phyloP scores from a whole-genome alignment of 495 filamentous ascomycete genomes.

The Hypomontagnella monticulosa region DNA sequence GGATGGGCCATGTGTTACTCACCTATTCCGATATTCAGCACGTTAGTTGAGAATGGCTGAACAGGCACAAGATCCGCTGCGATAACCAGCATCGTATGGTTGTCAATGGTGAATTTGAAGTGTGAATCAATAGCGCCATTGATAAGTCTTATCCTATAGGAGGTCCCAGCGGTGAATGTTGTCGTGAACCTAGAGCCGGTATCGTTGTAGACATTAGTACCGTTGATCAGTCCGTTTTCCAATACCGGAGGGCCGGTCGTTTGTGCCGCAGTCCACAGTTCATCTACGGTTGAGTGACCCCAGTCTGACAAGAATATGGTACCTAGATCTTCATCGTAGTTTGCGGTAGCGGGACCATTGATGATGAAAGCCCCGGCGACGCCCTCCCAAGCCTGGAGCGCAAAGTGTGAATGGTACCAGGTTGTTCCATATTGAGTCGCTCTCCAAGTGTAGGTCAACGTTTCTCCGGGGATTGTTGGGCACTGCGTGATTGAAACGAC shows the following conservation, averaged over 20 bases:
- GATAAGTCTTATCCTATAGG: slow-evolving; percentile 64
- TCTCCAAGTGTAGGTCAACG: slow-evolving; percentile 61
- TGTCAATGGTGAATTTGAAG: slow-evolving; percentile 61
- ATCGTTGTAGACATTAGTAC: slow-evolving; percentile 54
- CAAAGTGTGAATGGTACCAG: slow-evolving; percentile 73
- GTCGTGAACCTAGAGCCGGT: slow-evolving; percentile 52
- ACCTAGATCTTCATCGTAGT: slow-evolving; percentile 64
- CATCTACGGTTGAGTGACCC: slow-evolving; percentile 53
- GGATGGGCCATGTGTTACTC: not conserved
- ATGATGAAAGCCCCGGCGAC: slow-evolving; percentile 60
- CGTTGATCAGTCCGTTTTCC: slow-evolving; percentile 63
- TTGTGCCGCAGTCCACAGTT: slow-evolving; percentile 48
- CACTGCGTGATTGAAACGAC: slow-evolving; percentile 60
- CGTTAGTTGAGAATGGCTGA: slow-evolving; percentile 53
- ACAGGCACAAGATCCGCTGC: slow-evolving; percentile 60
- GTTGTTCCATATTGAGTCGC: slow-evolving; percentile 66
- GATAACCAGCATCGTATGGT: slow-evolving; percentile 61
- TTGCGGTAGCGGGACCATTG: slow-evolving; percentile 58
- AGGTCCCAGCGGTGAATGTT: slow-evolving; percentile 55
- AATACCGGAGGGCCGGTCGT: slow-evolving; percentile 51
- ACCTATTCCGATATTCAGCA: slow-evolving; percentile 67
- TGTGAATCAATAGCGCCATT: slow-evolving; percentile 62
- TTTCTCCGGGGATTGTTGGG: slow-evolving; percentile 57
- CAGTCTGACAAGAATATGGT: slow-evolving; percentile 61
- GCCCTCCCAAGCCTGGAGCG: slow-evolving; percentile 63